Base-by-base conservation (phyloP, 768 basidiomycete genomes). In the Hygrocybe punicea region DNA sequence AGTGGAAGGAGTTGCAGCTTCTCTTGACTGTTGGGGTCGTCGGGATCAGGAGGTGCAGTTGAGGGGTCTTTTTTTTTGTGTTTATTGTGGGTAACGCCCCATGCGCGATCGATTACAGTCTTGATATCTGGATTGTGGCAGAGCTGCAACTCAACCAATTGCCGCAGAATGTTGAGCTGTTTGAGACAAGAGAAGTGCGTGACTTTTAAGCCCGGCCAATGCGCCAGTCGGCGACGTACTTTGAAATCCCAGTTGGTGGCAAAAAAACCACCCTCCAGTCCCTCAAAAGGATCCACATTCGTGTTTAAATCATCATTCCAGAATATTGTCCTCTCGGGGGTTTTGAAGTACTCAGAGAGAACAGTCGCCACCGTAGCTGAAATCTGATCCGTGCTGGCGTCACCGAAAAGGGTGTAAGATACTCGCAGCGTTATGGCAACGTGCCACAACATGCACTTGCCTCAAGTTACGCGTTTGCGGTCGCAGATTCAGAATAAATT, bases 381-480 rank as follows among this genome's bases (percentile, higher is more conserved):
- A 67, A 93, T 89, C 69, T 87, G 86, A 79, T 92, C 90, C 66
- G 81, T 78, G 72, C 91, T 93, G 69, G 58, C 64, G 69, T 63
- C 65, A 62, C 59, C 64, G 67, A 66, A 65, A 70, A 63, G 67
- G 62, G 65, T 65, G 67, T 70, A 64, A 72, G 67, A 68, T 61
- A 63, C 60, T 65, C 61, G 65, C 61, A 71, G 62, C 63, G 66
- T 63, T 52, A 60, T 62, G 58, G 60, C 61, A 67, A 63, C 55
- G 58, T 61, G 64, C 62, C 56, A 48, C 58, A 72, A 71, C 69
- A 70, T 70, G 73, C 71, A 69, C 84, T 74, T 74, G 89, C 90
- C 87, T 89, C 73, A 91, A 79, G 79, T 91, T 91, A 86, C 90
- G 88, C 85, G 90, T 87, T 71, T 87, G 87, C 17, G 91, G 90